Evolutionary conservation across 2,329 filamentous ascomycete species (phyloP).

Genomic region (Pseudocercospora musae): DNA sequence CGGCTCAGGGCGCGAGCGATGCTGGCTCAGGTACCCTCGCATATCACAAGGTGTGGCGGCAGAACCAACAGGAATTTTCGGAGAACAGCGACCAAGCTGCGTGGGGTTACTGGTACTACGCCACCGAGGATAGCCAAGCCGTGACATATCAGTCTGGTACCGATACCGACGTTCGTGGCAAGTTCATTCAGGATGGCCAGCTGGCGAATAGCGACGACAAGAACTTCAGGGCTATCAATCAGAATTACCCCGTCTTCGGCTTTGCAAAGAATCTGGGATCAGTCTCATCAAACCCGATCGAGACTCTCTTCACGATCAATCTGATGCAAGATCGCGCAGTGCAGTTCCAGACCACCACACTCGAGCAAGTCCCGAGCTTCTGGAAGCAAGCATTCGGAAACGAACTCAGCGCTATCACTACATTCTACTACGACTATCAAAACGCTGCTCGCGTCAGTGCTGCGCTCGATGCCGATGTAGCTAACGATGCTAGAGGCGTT

Average conservation of each 20-base stretch:
- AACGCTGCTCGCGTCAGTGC: slow-evolving; percentile 36
- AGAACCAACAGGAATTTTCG: slow-evolving; percentile 47
- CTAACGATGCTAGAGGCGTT: slow-evolving; percentile 42
- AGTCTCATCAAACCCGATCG: slow-evolving; percentile 37
- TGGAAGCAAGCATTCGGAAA: slow-evolving; percentile 50
- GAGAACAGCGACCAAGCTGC: slow-evolving; percentile 49
- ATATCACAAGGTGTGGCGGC: slow-evolving; percentile 58
- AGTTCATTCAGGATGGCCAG: slow-evolving; percentile 45
- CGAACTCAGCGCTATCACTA: slow-evolving; percentile 42
- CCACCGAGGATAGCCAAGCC: slow-evolving; percentile 42
- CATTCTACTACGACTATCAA: slow-evolving; percentile 50
- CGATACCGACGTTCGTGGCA: slow-evolving; percentile 45
- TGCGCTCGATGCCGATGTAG: slow-evolving; percentile 44
- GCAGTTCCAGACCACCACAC: slow-evolving; percentile 46
- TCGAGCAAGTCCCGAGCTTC: slow-evolving; percentile 42
- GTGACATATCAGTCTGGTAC: slow-evolving; percentile 49
- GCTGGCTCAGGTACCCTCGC: slow-evolving; percentile 40
- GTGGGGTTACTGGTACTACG: slow-evolving; percentile 54
- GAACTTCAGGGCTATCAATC: slow-evolving; percentile 50
- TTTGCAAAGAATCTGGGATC: slow-evolving; percentile 49
- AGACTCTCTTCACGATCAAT: slow-evolving; percentile 50
- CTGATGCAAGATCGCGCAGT: slow-evolving; percentile 49
- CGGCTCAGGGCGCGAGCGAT: slow-evolving; percentile 23
- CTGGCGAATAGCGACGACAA: slow-evolving; percentile 48
- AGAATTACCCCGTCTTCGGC: slow-evolving; percentile 53